Conservation (phyloP, 768 basidiomycete genomes). For the Tylopilus cervinicoccineus region DNA sequence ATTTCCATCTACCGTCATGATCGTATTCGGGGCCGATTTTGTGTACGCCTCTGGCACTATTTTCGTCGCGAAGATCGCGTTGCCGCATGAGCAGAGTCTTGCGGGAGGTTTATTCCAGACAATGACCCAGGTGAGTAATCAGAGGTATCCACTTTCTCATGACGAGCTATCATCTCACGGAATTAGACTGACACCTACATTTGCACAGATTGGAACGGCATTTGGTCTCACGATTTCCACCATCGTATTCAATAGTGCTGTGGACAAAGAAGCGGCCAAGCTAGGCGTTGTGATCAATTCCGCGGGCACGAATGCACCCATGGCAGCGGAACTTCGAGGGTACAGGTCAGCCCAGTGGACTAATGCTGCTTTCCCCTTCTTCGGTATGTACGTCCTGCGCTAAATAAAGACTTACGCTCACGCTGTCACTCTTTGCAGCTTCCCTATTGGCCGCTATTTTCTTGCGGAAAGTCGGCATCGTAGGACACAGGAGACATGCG, state of each 20-base stretch:
- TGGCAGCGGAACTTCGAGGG: slow-evolving; percentile 40
- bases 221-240: slow-evolving; percentile 71
- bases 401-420: neutral
- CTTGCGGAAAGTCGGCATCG: slow-evolving; percentile 39
- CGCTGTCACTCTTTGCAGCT: slow-evolving; percentile 11
- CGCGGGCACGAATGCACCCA: slow-evolving; percentile 28
- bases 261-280: slow-evolving; percentile 28
- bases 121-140: slow-evolving; percentile 57
- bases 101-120: slow-evolving; percentile 77
- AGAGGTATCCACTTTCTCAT: neutral
- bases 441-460: slow-evolving; percentile 34
- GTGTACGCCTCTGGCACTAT: slow-evolving; percentile 70
- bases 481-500: slow-evolving; percentile 27
- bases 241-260: slow-evolving; percentile 62
- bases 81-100: slow-evolving; percentile 70
- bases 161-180: neutral
- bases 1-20: slow-evolving; percentile 61
- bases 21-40: slow-evolving; percentile 77
- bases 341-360: slow-evolving; percentile 69
- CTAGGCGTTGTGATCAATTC: slow-evolving; percentile 31
- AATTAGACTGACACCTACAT: neutral
- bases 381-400: slow-evolving; percentile 36
- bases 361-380: slow-evolving; percentile 53
- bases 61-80: slow-evolving; percentile 65
- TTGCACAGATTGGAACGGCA: slow-evolving; percentile 55